Percentiles rank a stretch among this genome's conserved stretches.
These are phyloP conservation scores for Teratosphaeria destructans DNA, from an alignment of 2,329 filamentous ascomycete species.

Conservation along the genomic window DNA sequence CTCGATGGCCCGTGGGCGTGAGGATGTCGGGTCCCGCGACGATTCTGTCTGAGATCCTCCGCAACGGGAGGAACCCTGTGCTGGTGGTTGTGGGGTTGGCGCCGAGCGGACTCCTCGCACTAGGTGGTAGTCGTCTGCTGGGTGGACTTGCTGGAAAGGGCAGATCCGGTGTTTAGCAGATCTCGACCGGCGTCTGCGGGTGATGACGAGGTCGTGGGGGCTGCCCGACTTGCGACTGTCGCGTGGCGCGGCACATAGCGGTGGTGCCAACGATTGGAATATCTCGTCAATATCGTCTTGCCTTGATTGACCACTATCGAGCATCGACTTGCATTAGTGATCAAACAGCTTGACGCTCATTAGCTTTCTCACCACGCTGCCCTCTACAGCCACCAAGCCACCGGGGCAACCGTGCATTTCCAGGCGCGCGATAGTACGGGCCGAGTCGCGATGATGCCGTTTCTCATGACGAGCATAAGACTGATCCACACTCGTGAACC, in stretches of 20 bases:
- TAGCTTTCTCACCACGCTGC: neutral
- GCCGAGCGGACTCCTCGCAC: neutral
- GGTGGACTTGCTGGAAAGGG: neutral
- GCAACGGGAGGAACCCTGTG: neutral
- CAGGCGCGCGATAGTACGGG: constrained; percentile 7
- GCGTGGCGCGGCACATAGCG: neutral
- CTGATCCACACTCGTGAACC: constrained; percentile 1
- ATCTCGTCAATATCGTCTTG: neutral
- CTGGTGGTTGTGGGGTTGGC: neutral
- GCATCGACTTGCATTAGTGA: neutral
- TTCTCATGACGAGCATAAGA: constrained; percentile 7
- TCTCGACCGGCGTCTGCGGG: neutral
- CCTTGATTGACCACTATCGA: neutral
- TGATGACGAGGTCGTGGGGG: too few relatives aligned
- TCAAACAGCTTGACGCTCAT: neutral
- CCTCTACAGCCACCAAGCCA: neutral
- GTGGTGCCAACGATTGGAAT: neutral
- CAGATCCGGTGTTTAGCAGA: neutral
- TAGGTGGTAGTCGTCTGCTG: neutral
- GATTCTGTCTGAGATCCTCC: neutral
- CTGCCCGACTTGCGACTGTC: neutral
- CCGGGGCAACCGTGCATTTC: neutral
- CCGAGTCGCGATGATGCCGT: constrained; percentile 3
- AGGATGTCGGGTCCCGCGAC: neutral
- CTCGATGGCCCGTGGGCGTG: neutral